phyloP scores from a whole-genome alignment of 169 alveolate species.

The Perkinsus olseni region DNA sequence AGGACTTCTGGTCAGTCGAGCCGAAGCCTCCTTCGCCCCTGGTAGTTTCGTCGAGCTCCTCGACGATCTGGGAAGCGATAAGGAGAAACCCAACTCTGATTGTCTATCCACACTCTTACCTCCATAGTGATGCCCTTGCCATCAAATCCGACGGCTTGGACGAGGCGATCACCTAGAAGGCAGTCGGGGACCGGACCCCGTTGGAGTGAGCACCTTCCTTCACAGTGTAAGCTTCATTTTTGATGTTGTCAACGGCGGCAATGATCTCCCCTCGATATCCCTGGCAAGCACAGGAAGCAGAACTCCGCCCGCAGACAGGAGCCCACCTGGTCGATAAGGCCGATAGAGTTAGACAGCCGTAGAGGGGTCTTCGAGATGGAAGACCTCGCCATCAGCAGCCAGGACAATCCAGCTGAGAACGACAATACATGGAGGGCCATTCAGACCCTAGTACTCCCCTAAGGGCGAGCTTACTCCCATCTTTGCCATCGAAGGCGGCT shows the following conservation, averaged over 20 bases:
- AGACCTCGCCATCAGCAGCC: constrained; percentile 71
- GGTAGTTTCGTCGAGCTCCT: constrained; percentile 62
- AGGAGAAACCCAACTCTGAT: background rate
- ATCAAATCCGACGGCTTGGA: constrained; percentile 70
- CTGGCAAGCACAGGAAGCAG: background rate
- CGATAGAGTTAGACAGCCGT: constrained; percentile 63
- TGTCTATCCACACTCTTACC: constrained; percentile 35
- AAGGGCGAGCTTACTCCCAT: constrained; percentile 10
- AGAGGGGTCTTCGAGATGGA: constrained; percentile 78
- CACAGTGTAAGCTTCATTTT: constrained; percentile 59
- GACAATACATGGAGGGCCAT: background rate
- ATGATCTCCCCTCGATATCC: constrained; percentile 79
- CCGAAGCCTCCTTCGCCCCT: constrained; percentile 83
- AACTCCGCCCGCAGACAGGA: background rate
- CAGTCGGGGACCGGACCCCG: constrained; percentile 9
- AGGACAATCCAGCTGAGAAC: constrained; percentile 29
- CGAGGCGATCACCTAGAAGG: constrained; percentile 46
- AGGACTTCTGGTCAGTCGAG: constrained; percentile 43
- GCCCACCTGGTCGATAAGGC: background rate
- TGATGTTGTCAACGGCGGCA: constrained; percentile 76
- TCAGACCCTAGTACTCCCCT: constrained; percentile 12
- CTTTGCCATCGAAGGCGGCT: constrained; percentile 51
- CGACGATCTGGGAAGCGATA: constrained; percentile 49
- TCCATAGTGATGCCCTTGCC: constrained; percentile 69
- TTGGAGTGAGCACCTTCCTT: constrained; percentile 43